These are phyloP conservation scores for Chrysanthemum makinoi DNA, from an alignment of 129 eudicot species.

Conservation along the genomic window DNA sequence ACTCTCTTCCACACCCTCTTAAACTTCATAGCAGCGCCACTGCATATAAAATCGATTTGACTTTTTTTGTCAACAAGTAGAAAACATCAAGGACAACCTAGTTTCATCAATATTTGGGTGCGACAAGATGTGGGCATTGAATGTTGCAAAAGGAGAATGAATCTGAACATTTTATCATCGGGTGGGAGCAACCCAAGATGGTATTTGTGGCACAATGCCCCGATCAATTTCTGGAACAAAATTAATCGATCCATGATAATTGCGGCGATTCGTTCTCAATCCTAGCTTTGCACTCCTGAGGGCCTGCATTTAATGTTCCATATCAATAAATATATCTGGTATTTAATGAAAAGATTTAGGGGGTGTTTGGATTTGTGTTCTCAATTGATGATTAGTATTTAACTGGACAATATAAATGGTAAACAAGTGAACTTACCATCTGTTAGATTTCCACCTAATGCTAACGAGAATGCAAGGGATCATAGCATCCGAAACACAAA, in stretches of 20 bases:
- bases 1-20: constrained; percentile 92
- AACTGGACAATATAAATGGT: not conserved
- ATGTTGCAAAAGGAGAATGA: constrained; percentile 92
- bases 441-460: constrained; percentile 92
- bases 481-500: constrained; percentile 73
- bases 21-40: constrained; percentile 96
- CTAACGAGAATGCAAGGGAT: constrained; percentile 95
- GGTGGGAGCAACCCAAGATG: constrained; percentile 84
- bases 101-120: not conserved
- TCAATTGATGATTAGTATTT: too few species aligned
- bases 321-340: too few species aligned
- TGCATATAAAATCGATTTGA: constrained; percentile 22
- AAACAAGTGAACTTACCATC: constrained; percentile 64
- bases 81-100: not conserved
- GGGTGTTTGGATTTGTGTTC: too few species aligned
- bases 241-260: constrained; percentile 71
- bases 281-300: constrained; percentile 96
- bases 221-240: constrained; percentile 84
- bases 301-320: constrained; percentile 44
- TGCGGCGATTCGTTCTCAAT: constrained; percentile 73
- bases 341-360: too few species aligned
- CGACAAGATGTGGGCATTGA: constrained; percentile 97
- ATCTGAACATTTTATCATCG: constrained; percentile 89
- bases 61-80: constrained; percentile 1
- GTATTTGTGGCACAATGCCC: constrained; percentile 83